Conservation (phyloP, 352 stramenopile species). For the Phytophthora pistaciae region DNA sequence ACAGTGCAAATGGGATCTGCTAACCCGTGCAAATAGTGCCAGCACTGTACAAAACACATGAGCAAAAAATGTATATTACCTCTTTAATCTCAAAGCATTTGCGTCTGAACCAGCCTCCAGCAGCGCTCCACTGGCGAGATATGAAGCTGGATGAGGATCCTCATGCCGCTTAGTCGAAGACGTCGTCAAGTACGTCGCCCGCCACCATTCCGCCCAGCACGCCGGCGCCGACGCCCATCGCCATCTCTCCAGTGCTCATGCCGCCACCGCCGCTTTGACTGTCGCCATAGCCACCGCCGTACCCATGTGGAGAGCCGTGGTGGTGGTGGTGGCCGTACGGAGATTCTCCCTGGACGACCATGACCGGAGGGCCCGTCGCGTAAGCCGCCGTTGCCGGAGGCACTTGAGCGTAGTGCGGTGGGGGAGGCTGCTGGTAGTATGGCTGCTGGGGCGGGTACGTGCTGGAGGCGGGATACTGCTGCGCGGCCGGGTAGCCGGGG, state of each 20-base stretch:
- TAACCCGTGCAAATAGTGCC: too few relatives aligned
- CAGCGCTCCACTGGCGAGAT: neutral
- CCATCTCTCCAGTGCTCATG: slow-evolving; percentile 52
- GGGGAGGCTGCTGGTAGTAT: slow-evolving; percentile 35
- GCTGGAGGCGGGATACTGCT: slow-evolving; percentile 26
- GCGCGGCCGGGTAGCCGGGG: slow-evolving; percentile 28
- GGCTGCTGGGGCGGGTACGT: slow-evolving; percentile 39
- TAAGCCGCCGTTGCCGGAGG: slow-evolving; percentile 40
- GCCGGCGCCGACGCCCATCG: slow-evolving; percentile 76
- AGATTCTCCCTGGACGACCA: slow-evolving; percentile 34
- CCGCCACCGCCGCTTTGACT: slow-evolving; percentile 36
- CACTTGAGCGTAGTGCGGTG: slow-evolving; percentile 35
- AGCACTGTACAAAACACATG: too few relatives aligned
- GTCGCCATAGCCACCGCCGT: slow-evolving; percentile 31
- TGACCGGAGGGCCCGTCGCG: slow-evolving; percentile 39
- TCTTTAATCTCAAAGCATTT: too few relatives aligned
- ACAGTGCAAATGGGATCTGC: too few relatives aligned
- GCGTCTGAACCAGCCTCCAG: too few relatives aligned
- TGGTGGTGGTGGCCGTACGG: slow-evolving; percentile 36
- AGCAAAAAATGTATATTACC: too few relatives aligned
- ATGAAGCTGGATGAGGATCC: neutral
- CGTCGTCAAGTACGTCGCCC: slow-evolving; percentile 69
- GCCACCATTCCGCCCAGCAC: slow-evolving; percentile 79
- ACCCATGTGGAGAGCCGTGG: slow-evolving; percentile 35
- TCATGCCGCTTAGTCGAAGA: slow-evolving; percentile 50